Evolutionary conservation across 2,329 filamentous ascomycete genomes (phyloP), one percentile per base, ranked within the genome.

Genomic region (Aquanectria penicillioides): DNA sequence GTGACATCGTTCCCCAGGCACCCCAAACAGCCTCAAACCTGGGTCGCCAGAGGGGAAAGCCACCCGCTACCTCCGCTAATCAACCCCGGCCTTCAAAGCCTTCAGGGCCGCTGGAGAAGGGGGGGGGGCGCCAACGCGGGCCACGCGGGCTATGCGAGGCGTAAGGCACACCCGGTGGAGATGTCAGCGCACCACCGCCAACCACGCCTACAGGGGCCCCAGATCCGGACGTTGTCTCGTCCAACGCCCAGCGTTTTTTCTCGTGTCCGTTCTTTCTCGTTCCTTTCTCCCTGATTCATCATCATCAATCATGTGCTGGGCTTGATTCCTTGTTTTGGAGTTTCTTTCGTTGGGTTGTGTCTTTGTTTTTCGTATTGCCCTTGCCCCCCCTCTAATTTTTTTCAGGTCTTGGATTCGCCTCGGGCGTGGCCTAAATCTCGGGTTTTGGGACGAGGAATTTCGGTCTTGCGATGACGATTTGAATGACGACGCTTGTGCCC

Each of bases 401-500:
- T 40, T 26, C 20, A 22, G 23, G 26, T 46, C 11, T 22, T 20
- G 28, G 31, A 11, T 29, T 43, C 3, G 13, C 28, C 15, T 26
- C 40, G n/a, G 9, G 31, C 11, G n/a, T 12, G 6, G 31, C 31
- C 31, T 11, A 5, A 6, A 20, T 29, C 33, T 26, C 20, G 28
- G 23, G 26, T 46, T 10, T 22, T 20, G 28, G 29, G 50, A 28
- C 31, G 34, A 36, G 31, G 34, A 20, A 33, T 46, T 20, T 20
- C 8, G 41, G 17, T 34, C 23, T 17, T 38, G 43, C 25, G 31
- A 57, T 51, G 40, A 25, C 20, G 47, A 63, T 50, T 49, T 63
- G 44, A 61, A 61, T 68, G 54, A 68, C 66, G 63, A 68, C 66
- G 57, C 59, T 57, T 57, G 38, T 58, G 59, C 41, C 61, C 58